Base-by-base conservation (phyloP, 345 rosid species). In the Murraya paniculata region DNA sequence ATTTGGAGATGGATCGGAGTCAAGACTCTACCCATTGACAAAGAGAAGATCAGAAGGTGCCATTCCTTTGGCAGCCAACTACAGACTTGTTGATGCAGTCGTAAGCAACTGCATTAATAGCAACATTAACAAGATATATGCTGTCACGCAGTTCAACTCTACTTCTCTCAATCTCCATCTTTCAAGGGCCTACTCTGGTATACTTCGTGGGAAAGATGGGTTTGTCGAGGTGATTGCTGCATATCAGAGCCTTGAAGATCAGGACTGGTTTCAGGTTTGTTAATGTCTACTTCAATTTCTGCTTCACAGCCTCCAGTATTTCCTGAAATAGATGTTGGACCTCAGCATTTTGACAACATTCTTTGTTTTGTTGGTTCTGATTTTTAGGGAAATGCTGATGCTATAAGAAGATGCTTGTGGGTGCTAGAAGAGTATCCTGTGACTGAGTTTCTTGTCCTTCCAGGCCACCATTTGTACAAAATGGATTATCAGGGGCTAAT, bases 81-180 rank as follows among this genome's bases (percentile, higher is more conserved):
- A 90, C 59, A 91, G 95, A 67, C 90, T 94, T 31, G 84, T 94
- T 22, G 98, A 94, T 84, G 89, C 87, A 41, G 98, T 90, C 59
- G 84, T 91, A 24, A 91, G 98, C 87, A 94, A 94, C 72, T 94
- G 97, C 87, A 91, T 94, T 72, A 90, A 90, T 75, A 93, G 97
- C 77, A 86, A 88, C 89, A 91, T 94, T 53, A 87, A 86, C 80
- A 92, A 90, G 80, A 91, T 94, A 68, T 92, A 94, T 77, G 95
- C 97, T 64, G 80, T 93, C 68, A 93, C 98, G 28, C 98, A 91
- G 61, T 88, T 91, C 86, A 92, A 94, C 60, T 94, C 98, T n/a
- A 90, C 95, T 79, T 90, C 90, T 78, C 94, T 94, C 73, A 92
- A 94, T 77, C 88, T 94, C 59, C 97, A 91, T 81, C 91, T 93